Evolutionary conservation across 805 yeast species (phyloP).

Genomic region (Yarrowia sp.): DNA sequence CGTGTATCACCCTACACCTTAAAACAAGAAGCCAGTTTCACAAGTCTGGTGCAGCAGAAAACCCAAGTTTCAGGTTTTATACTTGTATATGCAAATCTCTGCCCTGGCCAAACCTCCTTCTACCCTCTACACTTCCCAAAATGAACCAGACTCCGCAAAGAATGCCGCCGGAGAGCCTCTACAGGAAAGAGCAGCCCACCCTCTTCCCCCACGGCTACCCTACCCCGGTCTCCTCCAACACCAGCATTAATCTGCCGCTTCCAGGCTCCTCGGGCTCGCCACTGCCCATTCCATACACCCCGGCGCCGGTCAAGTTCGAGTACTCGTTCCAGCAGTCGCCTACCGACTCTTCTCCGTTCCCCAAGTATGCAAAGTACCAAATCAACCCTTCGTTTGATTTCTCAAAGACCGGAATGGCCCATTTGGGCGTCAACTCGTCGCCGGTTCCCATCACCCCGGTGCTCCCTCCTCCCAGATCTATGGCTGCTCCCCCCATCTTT

Average conservation of each 20-base stretch:
- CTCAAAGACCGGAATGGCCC: conserved; percentile 24
- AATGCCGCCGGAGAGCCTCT: not conserved
- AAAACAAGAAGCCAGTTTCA: conserved; percentile 18
- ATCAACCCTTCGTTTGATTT: conserved; percentile 29
- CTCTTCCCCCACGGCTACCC: conserved; percentile 24
- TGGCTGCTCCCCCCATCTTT: conserved; percentile 26
- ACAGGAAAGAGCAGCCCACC: conserved; percentile 6
- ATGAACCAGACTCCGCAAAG: conserved; percentile 27
- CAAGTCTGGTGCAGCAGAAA: not conserved
- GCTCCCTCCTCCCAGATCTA: conserved; percentile 16
- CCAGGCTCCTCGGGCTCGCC: conserved; percentile 17
- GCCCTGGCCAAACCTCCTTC: no score
- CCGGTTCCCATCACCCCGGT: conserved; percentile 13
- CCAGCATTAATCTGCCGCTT: conserved; percentile 4
- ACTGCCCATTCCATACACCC: conserved; percentile 10
- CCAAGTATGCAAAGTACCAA: conserved; percentile 24
- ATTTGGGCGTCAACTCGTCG: conserved; percentile 11
- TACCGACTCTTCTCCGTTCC: not conserved
- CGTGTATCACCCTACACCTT: conserved; percentile 29
- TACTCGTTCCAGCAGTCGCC: conserved; percentile 20
- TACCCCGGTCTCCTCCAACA: conserved; percentile 24
- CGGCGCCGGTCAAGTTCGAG: conserved; percentile 14
- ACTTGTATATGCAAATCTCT: not conserved
- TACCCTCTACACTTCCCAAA: not conserved
- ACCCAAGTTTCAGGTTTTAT: conserved; percentile 8